Evolutionary conservation across 2,329 filamentous ascomycete species (phyloP).

Genomic region (Epichloe amarillans): DNA sequence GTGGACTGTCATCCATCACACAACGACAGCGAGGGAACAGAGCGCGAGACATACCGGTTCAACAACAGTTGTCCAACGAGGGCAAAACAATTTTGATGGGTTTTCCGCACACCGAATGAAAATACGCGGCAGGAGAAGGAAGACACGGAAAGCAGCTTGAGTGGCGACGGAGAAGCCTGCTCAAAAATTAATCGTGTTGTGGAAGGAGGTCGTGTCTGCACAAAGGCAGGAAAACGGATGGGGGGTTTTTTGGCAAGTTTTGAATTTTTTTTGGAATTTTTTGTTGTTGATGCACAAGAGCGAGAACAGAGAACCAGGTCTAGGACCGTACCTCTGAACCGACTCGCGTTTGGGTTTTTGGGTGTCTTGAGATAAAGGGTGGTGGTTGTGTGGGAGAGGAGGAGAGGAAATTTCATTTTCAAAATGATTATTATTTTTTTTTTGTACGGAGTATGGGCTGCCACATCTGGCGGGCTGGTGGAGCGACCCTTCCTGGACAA

Average conservation of each 20-base stretch:
- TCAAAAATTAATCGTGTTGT: constrained; percentile 8
- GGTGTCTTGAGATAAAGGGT: constrained; percentile 33
- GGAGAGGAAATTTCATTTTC: constrained; percentile 25
- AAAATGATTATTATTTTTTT: constrained; percentile 19
- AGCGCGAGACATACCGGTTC: constrained; percentile 3
- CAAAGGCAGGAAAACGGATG: constrained; percentile 21
- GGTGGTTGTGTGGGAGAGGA: constrained; percentile 31
- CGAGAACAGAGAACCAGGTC: constrained; percentile 48
- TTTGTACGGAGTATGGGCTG: constrained; percentile 6
- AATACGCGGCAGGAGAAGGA: constrained; percentile 2
- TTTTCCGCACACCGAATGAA: constrained; percentile 1
- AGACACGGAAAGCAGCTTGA: background rate
- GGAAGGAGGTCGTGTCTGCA: constrained; percentile 14
- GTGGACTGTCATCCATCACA: constrained; percentile 1
- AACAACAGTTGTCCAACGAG: background rate
- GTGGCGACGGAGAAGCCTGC: constrained; percentile 6
- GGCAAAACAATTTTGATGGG: background rate
- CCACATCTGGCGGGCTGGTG: constrained; percentile 5
- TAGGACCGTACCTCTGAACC: constrained; percentile 45
- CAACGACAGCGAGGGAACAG: background rate
- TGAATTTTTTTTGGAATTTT: constrained; percentile 48
- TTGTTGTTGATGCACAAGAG: constrained; percentile 36
- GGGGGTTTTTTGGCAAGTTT: constrained; percentile 48
- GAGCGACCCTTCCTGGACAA: constrained; percentile 9
- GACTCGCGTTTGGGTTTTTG: constrained; percentile 29